Conservation (phyloP, 2,329 filamentous ascomycete genomes). For the Fusarium abutilonis region DNA sequence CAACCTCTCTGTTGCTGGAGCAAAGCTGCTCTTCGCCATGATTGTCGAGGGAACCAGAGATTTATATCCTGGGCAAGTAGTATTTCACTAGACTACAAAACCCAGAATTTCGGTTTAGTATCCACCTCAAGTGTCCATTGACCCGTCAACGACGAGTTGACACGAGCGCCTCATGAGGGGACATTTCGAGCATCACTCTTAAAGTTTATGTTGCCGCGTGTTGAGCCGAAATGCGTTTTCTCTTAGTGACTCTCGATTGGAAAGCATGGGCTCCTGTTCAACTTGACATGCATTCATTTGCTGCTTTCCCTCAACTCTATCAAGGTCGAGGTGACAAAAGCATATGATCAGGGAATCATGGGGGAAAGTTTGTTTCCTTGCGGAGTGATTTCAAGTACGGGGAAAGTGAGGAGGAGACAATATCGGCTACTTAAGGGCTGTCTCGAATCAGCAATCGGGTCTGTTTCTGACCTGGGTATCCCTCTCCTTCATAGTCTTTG, state of each 20-base stretch:
- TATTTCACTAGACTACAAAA: not conserved
- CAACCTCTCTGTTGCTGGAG: not conserved
- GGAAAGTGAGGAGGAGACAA: not conserved
- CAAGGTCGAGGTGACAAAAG: not conserved
- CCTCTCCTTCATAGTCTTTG: not conserved
- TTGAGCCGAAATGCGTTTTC: not conserved
- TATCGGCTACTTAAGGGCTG: constrained; percentile 21
- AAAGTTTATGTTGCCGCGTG: not conserved
- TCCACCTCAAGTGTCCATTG: not conserved
- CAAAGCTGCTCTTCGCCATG: constrained; percentile 4
- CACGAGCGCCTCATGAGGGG: constrained; percentile 19
- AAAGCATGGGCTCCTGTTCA: too few species aligned
- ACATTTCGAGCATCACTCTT: not conserved
- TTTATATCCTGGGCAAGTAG: not conserved
- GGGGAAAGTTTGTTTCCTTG: too few species aligned
- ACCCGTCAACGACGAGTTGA: not conserved
- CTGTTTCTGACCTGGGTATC: not conserved
- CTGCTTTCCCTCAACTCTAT: not conserved
- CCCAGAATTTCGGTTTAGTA: not conserved
- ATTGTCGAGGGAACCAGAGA: not conserved
- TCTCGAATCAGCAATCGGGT: not conserved
- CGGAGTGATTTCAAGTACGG: too few species aligned
- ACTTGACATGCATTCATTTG: not conserved
- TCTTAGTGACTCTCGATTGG: not conserved
- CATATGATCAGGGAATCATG: not conserved